A percentile compares a stretch with the other conserved stretches of the same genome.
Evolutionary conservation across 129 eudicot genomes (phyloP).

Genomic region (Flaveria trinervia): DNA sequence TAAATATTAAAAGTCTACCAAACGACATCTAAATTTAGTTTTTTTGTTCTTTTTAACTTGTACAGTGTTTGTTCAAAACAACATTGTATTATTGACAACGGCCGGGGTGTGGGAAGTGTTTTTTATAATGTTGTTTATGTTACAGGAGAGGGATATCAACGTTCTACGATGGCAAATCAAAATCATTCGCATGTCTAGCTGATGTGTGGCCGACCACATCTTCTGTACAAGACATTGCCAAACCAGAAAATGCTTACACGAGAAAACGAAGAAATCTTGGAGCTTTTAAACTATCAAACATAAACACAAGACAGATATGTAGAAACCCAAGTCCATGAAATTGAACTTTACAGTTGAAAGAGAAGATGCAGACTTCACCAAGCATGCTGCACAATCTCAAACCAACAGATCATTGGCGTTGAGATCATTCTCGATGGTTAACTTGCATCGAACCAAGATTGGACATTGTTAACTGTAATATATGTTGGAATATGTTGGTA

Average conservation of each 20-base stretch:
- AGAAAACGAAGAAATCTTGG: slow-evolving; percentile 56
- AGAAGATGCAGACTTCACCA: slow-evolving; percentile 25
- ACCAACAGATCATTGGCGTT: slow-evolving; percentile 28
- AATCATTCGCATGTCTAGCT: slow-evolving; percentile 60
- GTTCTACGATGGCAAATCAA: slow-evolving; percentile 73
- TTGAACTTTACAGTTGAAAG: slow-evolving; percentile 49
- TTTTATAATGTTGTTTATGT: neutral
- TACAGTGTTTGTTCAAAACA: neutral
- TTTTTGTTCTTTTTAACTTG: neutral
- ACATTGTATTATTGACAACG: neutral
- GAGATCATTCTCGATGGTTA: slow-evolving; percentile 64
- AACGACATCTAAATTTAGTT: too few species aligned
- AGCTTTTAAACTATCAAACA: slow-evolving; percentile 39
- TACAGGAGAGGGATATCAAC: slow-evolving; percentile 72
- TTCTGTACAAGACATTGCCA: slow-evolving; percentile 59
- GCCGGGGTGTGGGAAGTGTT: neutral
- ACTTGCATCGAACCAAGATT: slow-evolving; percentile 47
- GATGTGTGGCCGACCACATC: slow-evolving; percentile 47
- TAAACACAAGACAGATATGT: slow-evolving; percentile 40
- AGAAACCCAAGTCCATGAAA: slow-evolving; percentile 41
- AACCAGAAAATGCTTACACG: slow-evolving; percentile 65
- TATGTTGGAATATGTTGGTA: slow-evolving; percentile 3
- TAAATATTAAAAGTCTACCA: too few species aligned
- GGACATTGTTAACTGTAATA: slow-evolving; percentile 10
- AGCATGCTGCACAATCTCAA: slow-evolving; percentile 25